phyloP scores from a whole-genome alignment of 2,329 filamentous ascomycete species.

The Zasmidium cellare region DNA sequence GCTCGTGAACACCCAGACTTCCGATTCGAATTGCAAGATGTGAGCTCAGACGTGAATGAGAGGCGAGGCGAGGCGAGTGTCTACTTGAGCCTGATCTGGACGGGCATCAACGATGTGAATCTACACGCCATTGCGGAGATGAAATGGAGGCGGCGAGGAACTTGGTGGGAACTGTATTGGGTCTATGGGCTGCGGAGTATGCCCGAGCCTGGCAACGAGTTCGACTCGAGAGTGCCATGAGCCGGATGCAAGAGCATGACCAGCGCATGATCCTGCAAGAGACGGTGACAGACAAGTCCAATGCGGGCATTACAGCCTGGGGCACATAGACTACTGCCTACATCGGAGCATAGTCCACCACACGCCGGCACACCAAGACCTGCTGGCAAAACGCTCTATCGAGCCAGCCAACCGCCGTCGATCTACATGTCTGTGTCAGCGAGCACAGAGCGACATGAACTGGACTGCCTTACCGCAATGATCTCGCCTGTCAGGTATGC shows the following conservation, averaged over 20 bases:
- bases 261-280: too few relatives aligned
- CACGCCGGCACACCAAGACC: too few relatives aligned
- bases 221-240: neutral
- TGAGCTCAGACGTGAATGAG: neutral
- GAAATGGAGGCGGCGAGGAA: neutral
- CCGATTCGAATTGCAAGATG: neutral
- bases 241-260: neutral
- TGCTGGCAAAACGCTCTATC: neutral
- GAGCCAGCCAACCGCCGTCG: neutral
- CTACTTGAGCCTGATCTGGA: constrained; percentile 1
- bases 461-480: neutral
- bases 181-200: neutral
- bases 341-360: too few relatives aligned
- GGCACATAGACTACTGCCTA: too few relatives aligned
- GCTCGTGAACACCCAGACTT: neutral
- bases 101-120: neutral
- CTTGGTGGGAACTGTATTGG: neutral
- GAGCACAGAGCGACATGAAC: neutral
- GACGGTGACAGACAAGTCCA: too few relatives aligned
- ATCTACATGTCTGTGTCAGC: neutral
- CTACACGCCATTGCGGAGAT: constrained; percentile 7
- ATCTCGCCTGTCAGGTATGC: neutral
- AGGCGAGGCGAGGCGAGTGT: neutral
- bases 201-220: neutral
- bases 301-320: too few relatives aligned